Percentiles rank a stretch among this genome's conserved stretches.
Evolutionary conservation across 2,329 filamentous ascomycete species (phyloP).

Genomic region (Aureobasidium sp.): DNA sequence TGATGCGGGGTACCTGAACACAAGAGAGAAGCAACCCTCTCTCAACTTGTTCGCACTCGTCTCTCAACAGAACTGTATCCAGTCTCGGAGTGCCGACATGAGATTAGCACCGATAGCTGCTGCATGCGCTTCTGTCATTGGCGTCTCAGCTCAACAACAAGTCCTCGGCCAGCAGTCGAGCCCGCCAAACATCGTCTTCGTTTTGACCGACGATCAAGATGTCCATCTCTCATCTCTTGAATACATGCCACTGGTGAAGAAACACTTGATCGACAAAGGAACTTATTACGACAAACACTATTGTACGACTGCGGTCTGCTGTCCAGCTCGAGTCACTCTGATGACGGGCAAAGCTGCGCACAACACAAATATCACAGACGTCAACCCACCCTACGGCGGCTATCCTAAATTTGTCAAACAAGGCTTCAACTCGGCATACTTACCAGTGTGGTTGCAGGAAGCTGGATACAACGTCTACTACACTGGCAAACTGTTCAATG

Average conservation of each 20-base stretch:
- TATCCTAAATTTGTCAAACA: conserved; percentile 61
- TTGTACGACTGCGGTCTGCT: conserved; percentile 60
- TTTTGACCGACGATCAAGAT: conserved; percentile 64
- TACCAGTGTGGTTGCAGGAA: conserved; percentile 64
- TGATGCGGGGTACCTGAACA: conserved; percentile 2
- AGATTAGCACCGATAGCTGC: neutral
- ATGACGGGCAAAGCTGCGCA: conserved; percentile 57
- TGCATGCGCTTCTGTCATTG: neutral
- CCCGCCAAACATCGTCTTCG: conserved; percentile 56
- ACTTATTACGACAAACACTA: conserved; percentile 57
- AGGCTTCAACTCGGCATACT: conserved; percentile 59
- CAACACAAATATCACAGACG: conserved; percentile 63
- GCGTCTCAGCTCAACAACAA: neutral
- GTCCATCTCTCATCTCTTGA: conserved; percentile 53
- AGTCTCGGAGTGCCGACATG: neutral
- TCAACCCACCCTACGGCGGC: conserved; percentile 49
- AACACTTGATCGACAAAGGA: conserved; percentile 52
- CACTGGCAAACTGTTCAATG: conserved; percentile 62
- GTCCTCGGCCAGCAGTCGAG: neutral
- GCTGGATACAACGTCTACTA: conserved; percentile 67
- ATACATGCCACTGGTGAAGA: conserved; percentile 53
- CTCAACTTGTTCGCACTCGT: neutral
- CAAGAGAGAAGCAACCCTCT: neutral
- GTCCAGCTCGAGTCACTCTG: conserved; percentile 58
- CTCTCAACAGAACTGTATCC: neutral